Conservation (phyloP, 345 rosid genomes). For the Abelmoschus esculentus region DNA sequence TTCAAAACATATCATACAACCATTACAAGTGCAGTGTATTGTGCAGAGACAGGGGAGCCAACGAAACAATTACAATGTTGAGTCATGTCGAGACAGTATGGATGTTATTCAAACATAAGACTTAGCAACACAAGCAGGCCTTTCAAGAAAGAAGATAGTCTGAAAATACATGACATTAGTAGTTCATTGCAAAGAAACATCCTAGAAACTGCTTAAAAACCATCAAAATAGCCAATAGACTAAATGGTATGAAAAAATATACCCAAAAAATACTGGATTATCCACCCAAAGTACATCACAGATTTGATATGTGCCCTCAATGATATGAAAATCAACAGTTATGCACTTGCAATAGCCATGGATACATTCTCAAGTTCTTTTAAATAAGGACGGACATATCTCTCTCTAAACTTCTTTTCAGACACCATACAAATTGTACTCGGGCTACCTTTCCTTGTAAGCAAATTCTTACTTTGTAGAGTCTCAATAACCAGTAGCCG, state of each 20-base stretch:
- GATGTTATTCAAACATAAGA: no score
- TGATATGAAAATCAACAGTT: background rate
- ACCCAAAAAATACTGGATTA: no score
- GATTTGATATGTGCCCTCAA: background rate
- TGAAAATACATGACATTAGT: background rate
- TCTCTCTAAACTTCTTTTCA: constrained; percentile 10
- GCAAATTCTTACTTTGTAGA: constrained; percentile 27
- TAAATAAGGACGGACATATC: constrained; percentile 20
- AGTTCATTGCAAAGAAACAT: background rate
- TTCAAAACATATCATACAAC: background rate
- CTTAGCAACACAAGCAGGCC: no score
- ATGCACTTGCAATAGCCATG: background rate
- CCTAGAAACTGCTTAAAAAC: background rate
- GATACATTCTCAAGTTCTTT: constrained; percentile 13
- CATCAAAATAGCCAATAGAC: background rate
- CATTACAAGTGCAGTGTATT: no score
- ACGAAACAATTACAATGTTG: no score
- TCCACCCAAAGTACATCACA: background rate
- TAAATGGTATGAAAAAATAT: background rate
- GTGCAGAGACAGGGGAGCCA: no score
- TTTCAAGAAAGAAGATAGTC: no score
- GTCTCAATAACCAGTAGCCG: constrained; percentile 16
- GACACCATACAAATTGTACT: constrained; percentile 10
- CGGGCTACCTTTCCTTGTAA: constrained; percentile 11
- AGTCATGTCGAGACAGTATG: no score